Evolutionary conservation across 192 early-diverging fungal genomes (phyloP), one percentile per base, ranked within the genome.

Genomic region (Coemansia nantahalensis): DNA sequence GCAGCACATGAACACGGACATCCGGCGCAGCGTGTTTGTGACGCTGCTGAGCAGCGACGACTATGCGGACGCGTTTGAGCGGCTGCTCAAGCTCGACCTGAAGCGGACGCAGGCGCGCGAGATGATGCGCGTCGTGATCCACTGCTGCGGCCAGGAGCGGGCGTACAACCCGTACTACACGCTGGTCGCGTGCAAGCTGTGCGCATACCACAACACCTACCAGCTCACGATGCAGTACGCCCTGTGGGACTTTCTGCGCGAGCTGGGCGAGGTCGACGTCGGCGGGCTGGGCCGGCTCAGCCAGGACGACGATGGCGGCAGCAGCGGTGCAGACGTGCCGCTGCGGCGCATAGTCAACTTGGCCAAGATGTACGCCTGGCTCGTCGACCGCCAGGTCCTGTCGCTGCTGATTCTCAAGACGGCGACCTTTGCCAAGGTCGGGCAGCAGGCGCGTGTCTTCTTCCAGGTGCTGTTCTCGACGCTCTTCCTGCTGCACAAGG

Each of bases 1-100:
- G 51, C 90, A 94, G 64, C 88, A 89, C 52, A 97, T 99, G 94
- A 97, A 95, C 79, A 99, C 96, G 7, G 96, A 97, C 57, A 79
- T 97, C 17, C 80, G 95, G 21, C 69, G 90, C 51, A 89, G 83
- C 57, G 89, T 99, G 52, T 99, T 99, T 80, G 81, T 97, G 15
- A 83, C 85, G 8, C 67, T 97, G 28, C 91, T 97, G 84, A 85
- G 86, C 68, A 87, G 87, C 65, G 93, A 94, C 79, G 94, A 97
- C 66, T 99, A 90, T 61, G 70, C 92, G 13, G 96, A 99, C 59
- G 91, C 91, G 2, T 92, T 90, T 62, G 88, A 97, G 56, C 79
- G 87, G 30, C 73, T 99, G 19, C 68, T 87, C 48, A 86, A 87
- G 73, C 78, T 99, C 33, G 79, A 80, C 39, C 73, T 99, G 42